A percentile compares a stretch with the other conserved stretches of the same genome.
Conservation (phyloP, 257 asterid species). For the Jacaranda copaia region DNA sequence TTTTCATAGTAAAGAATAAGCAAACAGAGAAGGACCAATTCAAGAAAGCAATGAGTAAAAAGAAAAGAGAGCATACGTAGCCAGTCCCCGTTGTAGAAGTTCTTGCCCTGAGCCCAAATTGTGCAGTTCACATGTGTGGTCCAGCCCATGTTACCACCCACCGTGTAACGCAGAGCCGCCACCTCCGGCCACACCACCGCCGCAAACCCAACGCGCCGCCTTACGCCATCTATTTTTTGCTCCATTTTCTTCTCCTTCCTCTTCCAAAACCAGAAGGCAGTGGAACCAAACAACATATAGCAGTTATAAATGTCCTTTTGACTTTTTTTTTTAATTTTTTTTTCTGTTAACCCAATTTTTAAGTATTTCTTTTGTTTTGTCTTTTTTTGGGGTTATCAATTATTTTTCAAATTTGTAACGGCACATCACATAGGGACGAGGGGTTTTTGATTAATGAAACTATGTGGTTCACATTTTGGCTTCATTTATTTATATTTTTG, state of each 20-base stretch:
- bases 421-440: too few species aligned
- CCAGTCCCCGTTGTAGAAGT: conserved; percentile 77
- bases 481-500: too few species aligned
- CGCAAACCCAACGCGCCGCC: conserved; percentile 38
- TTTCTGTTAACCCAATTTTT: too few species aligned
- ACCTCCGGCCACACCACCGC: conserved; percentile 57
- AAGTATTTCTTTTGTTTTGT: too few species aligned
- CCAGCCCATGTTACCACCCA: conserved; percentile 65
- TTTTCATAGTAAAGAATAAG: neutral
- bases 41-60: neutral
- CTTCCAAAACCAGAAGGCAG: neutral
- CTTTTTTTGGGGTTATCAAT: too few species aligned
- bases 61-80: conserved; percentile 53
- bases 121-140: conserved; percentile 55
- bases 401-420: too few species aligned
- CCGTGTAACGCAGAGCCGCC: conserved; percentile 57
- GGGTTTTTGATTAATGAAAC: too few species aligned
- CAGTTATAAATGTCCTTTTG: neutral
- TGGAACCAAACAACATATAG: neutral
- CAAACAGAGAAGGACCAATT: neutral
- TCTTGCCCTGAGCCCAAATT: conserved; percentile 55
- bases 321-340: too few species aligned
- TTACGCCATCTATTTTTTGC: conserved; percentile 37
- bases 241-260: too few species aligned
- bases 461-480: too few species aligned